Base-by-base conservation (phyloP, 306 rosid species). In the Cyamopsis tetragonoloba region DNA sequence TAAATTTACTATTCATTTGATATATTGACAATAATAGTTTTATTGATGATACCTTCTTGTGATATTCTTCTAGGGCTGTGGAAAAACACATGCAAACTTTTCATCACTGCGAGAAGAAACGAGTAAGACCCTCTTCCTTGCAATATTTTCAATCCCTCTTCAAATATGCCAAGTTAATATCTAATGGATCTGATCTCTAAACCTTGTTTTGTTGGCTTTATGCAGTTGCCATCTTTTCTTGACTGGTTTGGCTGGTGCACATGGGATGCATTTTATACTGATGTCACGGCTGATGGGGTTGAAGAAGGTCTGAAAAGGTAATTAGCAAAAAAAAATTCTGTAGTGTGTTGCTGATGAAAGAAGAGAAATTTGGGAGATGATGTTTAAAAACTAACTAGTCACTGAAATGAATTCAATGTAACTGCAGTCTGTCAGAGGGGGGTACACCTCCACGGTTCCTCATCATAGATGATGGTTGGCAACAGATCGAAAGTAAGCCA, bases 221-320 rank as follows among this genome's bases (percentile, higher is more conserved):
- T 81, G 72, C 41, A 92, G 97, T 75, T 88, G 69, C 99, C 99
- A 54, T 83, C 96, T 47, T 82, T 90, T 71, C 77, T 95, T 31
- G 89, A 95, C 53, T 88, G 95, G 95, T 95, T 95, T 83, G 99
- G 99, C 51, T 95, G 97, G 99, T 95, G 99, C 73, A 95, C 99
- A 49, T 95, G 99, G 99, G 99, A 95, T 79, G 97, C 99, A 64
- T 95, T 88, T 79, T 95, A 95, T 77, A 90, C 95, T 6, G 96
- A 90, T 73, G 97, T 95, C 80, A 95, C 97, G 2, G 91, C 97
- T 34, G 97, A 90, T 83, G 96, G 97, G 13, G 92, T 95, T 72
- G 91, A 83, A 4, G 83, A 85, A 60, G 99, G 99, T 35, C 95
- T 95, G 47, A 70, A 76, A 80, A 93, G 98, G 97, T 93, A 75